phyloP scores from a whole-genome alignment of 176 grass and related monocot genomes.

The Phoenix roebelenii region DNA sequence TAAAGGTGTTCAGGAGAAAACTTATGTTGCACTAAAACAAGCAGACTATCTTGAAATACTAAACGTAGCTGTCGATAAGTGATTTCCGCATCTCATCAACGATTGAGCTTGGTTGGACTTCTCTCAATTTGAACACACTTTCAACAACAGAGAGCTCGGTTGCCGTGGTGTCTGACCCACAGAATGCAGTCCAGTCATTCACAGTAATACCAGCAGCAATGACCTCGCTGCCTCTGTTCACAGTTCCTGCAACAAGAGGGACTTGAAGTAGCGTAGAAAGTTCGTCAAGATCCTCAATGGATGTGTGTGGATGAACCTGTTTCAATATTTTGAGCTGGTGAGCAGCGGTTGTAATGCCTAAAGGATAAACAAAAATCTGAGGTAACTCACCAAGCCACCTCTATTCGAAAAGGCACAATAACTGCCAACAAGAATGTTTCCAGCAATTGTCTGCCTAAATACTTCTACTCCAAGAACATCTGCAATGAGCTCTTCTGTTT shows the following conservation, averaged over 20 bases:
- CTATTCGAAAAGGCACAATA: slow-evolving; percentile 76
- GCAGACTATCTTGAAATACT: background rate
- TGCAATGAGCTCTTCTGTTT: slow-evolving; percentile 85
- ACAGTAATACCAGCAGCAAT: slow-evolving; percentile 86
- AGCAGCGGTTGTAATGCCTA: no score
- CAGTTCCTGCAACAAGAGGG: slow-evolving; percentile 84
- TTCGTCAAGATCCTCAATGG: slow-evolving; percentile 94
- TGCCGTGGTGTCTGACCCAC: slow-evolving; percentile 81
- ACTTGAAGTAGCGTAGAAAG: slow-evolving; percentile 95
- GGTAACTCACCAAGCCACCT: slow-evolving; percentile 62
- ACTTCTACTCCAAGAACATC: slow-evolving; percentile 93
- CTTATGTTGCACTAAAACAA: no score
- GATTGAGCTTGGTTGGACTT: slow-evolving; percentile 52
- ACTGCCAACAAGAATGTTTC: slow-evolving; percentile 95
- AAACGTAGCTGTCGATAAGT: slow-evolving; percentile 89
- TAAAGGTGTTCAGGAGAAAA: no score
- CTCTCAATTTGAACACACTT: slow-evolving; percentile 86
- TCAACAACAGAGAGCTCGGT: slow-evolving; percentile 95
- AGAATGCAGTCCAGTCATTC: slow-evolving; percentile 97
- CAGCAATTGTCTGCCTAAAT: slow-evolving; percentile 81
- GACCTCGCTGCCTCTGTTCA: slow-evolving; percentile 92
- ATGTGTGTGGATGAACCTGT: slow-evolving; percentile 95
- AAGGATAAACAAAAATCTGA: background rate
- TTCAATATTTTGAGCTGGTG: background rate
- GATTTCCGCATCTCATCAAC: slow-evolving; percentile 91